Evolutionary conservation across 306 rosid species (phyloP), one percentile per base, ranked within the genome.

Genomic region (Fragaria vesca): DNA sequence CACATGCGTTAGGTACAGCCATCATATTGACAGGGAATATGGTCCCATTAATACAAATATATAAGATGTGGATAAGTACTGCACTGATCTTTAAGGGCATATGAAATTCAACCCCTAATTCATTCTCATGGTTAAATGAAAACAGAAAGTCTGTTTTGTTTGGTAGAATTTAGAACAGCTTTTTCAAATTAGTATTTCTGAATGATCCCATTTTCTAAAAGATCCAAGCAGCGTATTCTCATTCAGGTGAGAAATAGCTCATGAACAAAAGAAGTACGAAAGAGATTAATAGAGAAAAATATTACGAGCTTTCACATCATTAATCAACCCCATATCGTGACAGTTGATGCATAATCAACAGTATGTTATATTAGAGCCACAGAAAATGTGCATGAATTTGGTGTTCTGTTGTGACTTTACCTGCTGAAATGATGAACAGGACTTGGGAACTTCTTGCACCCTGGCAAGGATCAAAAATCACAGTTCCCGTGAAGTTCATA

Each of bases 401-500:
- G 26, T 66, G 11, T 50, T 13, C 46, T 12, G 24, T 0, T 40
- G 40, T 50, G 24, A 20, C 0, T 13, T 32, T 30, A 32, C 36
- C 54, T 63, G 13, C 3, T 62, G 38, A 48, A 32, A 36, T 62
- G 55, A 63, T 38, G 72, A 42, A 74, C 87, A 86, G 87, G 82
- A 88, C 66, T 20, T 80, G 90, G 87, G 90, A 82, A 75, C 88
- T 84, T 70, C 80, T 80, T 36, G 85, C 90, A 75, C 84, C 88
- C 24, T 84, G 88, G 88, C 82, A 79, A 75, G 91, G 81, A 63
- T 74, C 77, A 66, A 79, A 76, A 74, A 68, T 81, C 9, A 52
- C 17, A 2, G 87, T 88, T 55, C 85, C 85, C 2, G 80, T 84
- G 20, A 86, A 86, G 80, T 71, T 55, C 81, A 71, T 83, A 30